A percentile compares a stretch with the other conserved stretches of the same genome.
These are phyloP conservation scores for Scheffersomyces illinoinensis DNA, from an alignment of 1,139 yeast genomes.

Conservation along the genomic window DNA sequence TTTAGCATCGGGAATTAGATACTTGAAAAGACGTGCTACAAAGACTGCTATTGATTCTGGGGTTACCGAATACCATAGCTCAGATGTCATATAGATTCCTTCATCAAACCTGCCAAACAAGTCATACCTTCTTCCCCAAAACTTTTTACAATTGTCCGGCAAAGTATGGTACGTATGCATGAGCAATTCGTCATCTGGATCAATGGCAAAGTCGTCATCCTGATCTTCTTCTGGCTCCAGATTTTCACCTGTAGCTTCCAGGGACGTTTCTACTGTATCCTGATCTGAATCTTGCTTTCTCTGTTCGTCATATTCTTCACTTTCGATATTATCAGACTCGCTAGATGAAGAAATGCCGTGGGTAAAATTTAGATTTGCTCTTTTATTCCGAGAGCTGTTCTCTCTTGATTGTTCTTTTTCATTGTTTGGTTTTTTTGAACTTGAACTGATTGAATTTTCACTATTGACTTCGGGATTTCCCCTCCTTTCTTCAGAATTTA, in stretches of 20 bases:
- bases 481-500: background rate
- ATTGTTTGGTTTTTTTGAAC: background rate
- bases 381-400: background rate
- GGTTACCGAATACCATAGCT: constrained; percentile 90
- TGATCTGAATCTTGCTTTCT: background rate
- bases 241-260: background rate
- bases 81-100: constrained; percentile 72
- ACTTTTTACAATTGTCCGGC: constrained; percentile 48
- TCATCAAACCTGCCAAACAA: constrained; percentile 64
- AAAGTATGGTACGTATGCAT: constrained; percentile 43
- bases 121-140: constrained; percentile 59
- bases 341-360: background rate
- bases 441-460: background rate
- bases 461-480: background rate
- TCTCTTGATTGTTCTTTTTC: background rate
- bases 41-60: constrained; percentile 75
- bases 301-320: background rate
- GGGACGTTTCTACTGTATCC: background rate
- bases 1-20: constrained; percentile 43
- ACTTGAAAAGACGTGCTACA: constrained; percentile 55
- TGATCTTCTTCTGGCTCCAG: background rate
- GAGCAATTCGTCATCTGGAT: constrained; percentile 31
- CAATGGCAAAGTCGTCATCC: constrained; percentile 16
- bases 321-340: background rate
- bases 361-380: background rate